Evolutionary conservation across 805 yeast species (phyloP).

Genomic region (Yarrowia deformans): DNA sequence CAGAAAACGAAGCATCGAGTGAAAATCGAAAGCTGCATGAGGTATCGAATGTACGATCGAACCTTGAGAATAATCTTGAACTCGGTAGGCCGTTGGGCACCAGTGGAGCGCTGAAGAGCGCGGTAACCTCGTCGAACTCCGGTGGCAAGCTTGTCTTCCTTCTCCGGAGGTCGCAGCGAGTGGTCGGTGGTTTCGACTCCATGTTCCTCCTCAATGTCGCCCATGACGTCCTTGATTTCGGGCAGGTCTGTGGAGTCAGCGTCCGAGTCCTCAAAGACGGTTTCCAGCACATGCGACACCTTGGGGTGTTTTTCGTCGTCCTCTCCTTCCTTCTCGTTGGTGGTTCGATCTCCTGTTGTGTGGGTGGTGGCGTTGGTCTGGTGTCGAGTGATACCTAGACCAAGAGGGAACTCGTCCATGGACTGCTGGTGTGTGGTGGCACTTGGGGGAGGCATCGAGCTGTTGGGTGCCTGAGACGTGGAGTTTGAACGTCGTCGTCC

Average conservation of each 20-base stretch:
- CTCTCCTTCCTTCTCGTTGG: slow-evolving; percentile 2
- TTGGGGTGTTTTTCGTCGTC: slow-evolving; percentile 28
- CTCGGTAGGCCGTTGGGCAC: slow-evolving; percentile 37
- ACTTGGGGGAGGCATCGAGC: not conserved
- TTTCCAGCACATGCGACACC: slow-evolving; percentile 32
- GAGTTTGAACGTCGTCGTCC: slow-evolving; percentile 34
- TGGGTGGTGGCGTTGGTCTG: slow-evolving; percentile 15
- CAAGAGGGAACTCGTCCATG: slow-evolving; percentile 33
- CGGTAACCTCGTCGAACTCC: slow-evolving; percentile 41
- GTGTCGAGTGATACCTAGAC: slow-evolving; percentile 21
- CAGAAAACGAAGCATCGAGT: slow-evolving; percentile 51
- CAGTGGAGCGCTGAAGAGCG: slow-evolving; percentile 24
- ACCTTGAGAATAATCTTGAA: slow-evolving; percentile 42
- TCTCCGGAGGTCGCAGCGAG: slow-evolving; percentile 32
- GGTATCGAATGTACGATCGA: slow-evolving; percentile 41
- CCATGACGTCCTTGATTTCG: slow-evolving; percentile 40
- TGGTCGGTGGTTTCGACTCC: slow-evolving; percentile 15
- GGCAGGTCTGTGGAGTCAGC: slow-evolving; percentile 39
- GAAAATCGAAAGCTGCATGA: slow-evolving; percentile 44
- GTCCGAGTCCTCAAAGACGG: slow-evolving; percentile 41
- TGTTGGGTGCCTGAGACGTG: slow-evolving; percentile 10
- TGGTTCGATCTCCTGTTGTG: not conserved
- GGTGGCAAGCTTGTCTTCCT: slow-evolving; percentile 16
- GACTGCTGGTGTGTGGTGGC: not conserved
- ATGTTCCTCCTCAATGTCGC: slow-evolving; percentile 32